A percentile compares a stretch with the other conserved stretches of the same genome.
These are phyloP conservation scores for Rutstroemia sp. DNA, from an alignment of 2,329 filamentous ascomycete genomes.

Conservation along the genomic window DNA sequence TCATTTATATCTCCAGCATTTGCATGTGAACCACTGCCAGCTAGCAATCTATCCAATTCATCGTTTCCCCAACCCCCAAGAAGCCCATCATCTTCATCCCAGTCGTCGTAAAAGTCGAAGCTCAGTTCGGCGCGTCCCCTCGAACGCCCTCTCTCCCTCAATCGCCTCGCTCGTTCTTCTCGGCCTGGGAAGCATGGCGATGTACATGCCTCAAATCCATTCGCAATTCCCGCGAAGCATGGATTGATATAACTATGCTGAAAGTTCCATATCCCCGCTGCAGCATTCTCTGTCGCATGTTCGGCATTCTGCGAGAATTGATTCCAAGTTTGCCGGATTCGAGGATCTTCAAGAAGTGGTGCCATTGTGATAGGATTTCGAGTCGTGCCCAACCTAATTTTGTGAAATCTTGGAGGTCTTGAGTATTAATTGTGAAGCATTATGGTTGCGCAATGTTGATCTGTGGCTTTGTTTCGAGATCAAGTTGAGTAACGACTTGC, in stretches of 20 bases:
- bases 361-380: constrained; percentile 20
- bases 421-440: constrained; percentile 1
- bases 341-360: constrained; percentile 64
- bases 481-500: too few species aligned
- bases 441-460: constrained; percentile 2
- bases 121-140: constrained; percentile 67
- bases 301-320: constrained; percentile 88
- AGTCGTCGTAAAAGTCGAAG: constrained; percentile 98
- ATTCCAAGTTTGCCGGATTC: constrained; percentile 88
- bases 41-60: constrained; percentile 77
- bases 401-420: too few species aligned
- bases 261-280: constrained; percentile 83
- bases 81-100: constrained; percentile 64
- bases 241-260: constrained; percentile 79
- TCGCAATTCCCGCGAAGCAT: constrained; percentile 61
- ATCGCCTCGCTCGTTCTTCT: constrained; percentile 65
- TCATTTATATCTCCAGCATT: constrained; percentile 37
- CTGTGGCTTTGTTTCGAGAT: background rate
- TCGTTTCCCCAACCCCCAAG: constrained; percentile 71
- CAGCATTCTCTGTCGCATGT: constrained; percentile 83
- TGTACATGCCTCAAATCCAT: constrained; percentile 65
- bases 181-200: constrained; percentile 62
- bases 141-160: constrained; percentile 53
- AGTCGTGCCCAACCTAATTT: too few species aligned
- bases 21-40: constrained; percentile 50